Evolutionary conservation across 768 basidiomycete species (phyloP), one percentile per base, ranked within the genome.

Genomic region (Xerocomellus dryophilus): DNA sequence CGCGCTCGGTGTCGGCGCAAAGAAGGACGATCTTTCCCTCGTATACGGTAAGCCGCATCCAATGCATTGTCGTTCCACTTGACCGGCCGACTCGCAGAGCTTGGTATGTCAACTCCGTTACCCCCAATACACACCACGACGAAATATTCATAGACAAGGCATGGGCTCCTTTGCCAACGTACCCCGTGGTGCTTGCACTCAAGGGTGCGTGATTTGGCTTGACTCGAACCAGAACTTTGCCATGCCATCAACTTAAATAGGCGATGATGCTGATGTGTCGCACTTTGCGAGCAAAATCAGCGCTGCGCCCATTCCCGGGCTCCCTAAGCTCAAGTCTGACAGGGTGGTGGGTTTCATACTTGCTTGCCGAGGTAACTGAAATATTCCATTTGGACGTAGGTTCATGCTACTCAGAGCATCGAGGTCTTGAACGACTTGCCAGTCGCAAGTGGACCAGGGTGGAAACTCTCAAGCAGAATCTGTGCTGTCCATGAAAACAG

Each of bases 401-500:
- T 91, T 4, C 91, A 94, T 63, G 91, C 74, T 6, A 82, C 83
- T 11, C 90, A 93, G 67, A 83, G 82, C 7, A 88, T 94, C 53
- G 83, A 93, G 68, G 79, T 92, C 27, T 65, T 94, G 55, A 88
- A 84, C 67, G 81, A 85, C n/a, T 73, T 95, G 45, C 92, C 92
- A 0, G 68, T 78, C 0, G 85, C 82, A 32, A 87, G 86, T 56
- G 90, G 90, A 9, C 74, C 81, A 3, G 93, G 90, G 8, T 95
- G 92, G 92, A 86, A 76, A 53, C 76, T 86, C 65, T 84, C 79
- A 60, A 76, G 76, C 54, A 78, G 84, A 52, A 77, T 90, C 45
- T 80, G 81, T 1, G 88, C 83, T 29, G 76, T 93, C 20, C 80
- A 79, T 43, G 92, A 95, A 73, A 94, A 94, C 69, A 92, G 91